Evolutionary conservation across 176 grass and related monocot genomes (phyloP).

Genomic region (Rhynchospora tenuis): DNA sequence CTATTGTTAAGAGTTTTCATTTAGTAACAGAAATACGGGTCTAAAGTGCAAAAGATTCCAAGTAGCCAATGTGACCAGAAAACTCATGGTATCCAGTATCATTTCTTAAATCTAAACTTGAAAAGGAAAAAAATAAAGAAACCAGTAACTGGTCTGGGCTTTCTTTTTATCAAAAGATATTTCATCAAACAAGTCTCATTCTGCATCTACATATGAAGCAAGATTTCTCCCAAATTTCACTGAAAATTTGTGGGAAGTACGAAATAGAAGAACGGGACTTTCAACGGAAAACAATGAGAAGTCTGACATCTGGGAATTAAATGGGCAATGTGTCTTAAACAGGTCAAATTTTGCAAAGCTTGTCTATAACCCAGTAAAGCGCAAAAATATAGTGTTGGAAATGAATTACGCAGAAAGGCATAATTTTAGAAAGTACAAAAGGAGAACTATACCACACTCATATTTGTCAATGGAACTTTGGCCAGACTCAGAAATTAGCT

Average conservation of each 20-base stretch:
- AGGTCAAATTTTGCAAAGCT: background rate
- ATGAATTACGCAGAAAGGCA: background rate
- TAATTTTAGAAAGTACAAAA: background rate
- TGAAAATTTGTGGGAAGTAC: background rate
- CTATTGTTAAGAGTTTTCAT: background rate
- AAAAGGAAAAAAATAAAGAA: too few relatives aligned
- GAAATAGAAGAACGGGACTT: background rate
- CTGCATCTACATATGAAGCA: background rate
- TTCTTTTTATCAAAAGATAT: background rate
- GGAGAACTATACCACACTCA: constrained; percentile 62
- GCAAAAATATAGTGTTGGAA: background rate
- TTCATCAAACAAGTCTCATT: background rate
- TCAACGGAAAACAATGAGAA: background rate
- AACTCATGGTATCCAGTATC: too few relatives aligned
- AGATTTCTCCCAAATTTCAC: background rate
- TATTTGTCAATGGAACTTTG: constrained; percentile 90
- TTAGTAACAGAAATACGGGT: background rate
- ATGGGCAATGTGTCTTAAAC: background rate
- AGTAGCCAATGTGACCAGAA: background rate
- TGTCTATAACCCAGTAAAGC: background rate
- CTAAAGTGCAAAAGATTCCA: background rate
- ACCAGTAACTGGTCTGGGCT: background rate
- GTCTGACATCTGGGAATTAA: background rate
- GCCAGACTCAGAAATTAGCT: constrained; percentile 72
- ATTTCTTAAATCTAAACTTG: too few relatives aligned